Conservation (phyloP, 108 stramenopile genomes). For the Cyclotella sp. region DNA sequence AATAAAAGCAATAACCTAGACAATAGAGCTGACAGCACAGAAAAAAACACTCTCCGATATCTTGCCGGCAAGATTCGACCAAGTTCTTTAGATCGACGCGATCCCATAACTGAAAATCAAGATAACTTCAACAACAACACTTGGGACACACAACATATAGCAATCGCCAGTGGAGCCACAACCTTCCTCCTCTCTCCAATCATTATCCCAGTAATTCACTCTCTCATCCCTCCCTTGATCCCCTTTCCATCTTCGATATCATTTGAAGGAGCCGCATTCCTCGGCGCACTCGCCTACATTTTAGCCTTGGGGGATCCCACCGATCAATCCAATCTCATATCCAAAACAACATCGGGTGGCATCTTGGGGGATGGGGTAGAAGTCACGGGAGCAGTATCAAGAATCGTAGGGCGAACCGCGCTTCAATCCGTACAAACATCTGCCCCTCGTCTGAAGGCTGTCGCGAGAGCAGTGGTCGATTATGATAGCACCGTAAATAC, state of each 20-base stretch:
- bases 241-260: slow-evolving; percentile 50
- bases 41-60: slow-evolving; percentile 9
- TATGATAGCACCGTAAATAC: slow-evolving; percentile 32
- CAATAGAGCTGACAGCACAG: too few species aligned
- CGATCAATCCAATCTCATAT: slow-evolving; percentile 35
- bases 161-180: slow-evolving; percentile 47
- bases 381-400: slow-evolving; percentile 46
- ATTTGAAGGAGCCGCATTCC: slow-evolving; percentile 46
- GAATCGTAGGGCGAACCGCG: slow-evolving; percentile 48
- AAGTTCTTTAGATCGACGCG: neutral
- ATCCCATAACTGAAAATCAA: neutral
- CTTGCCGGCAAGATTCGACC: slow-evolving; percentile 9
- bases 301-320: slow-evolving; percentile 47
- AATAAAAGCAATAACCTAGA: neutral
- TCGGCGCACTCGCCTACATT: slow-evolving; percentile 47
- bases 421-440: slow-evolving; percentile 34
- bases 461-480: slow-evolving; percentile 44
- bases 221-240: slow-evolving; percentile 42
- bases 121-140: slow-evolving; percentile 13
- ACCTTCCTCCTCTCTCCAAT: slow-evolving; percentile 44
- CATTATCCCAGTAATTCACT: slow-evolving; percentile 41
- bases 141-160: slow-evolving; percentile 52
- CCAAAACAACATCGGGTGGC: slow-evolving; percentile 17
- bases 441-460: slow-evolving; percentile 43
- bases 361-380: slow-evolving; percentile 42